Evolutionary conservation across 1,284 basidiomycete species (phyloP).

Genomic region (Puccinia hordei): DNA sequence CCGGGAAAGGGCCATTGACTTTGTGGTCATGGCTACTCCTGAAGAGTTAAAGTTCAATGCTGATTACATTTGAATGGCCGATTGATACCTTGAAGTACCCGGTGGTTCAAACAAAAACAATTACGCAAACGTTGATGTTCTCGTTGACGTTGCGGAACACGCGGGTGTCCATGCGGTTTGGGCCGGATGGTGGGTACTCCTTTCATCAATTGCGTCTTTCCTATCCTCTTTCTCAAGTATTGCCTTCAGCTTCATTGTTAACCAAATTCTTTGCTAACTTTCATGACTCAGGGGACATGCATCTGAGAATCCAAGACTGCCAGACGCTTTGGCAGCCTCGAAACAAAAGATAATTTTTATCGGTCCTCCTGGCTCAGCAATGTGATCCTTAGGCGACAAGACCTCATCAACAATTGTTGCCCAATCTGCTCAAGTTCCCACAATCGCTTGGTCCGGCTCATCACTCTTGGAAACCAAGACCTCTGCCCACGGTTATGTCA

Average conservation of each 20-base stretch:
- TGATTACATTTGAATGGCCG: slow-evolving; percentile 99
- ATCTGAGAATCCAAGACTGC: slow-evolving; percentile 97
- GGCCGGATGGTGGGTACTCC: slow-evolving; percentile 64
- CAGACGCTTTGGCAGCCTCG: slow-evolving; percentile 85
- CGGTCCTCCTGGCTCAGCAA: slow-evolving; percentile 94
- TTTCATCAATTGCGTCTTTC: neutral
- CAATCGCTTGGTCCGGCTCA: too few species aligned
- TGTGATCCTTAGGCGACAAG: too few species aligned
- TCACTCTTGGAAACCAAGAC: too few species aligned
- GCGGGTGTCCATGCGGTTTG: too few species aligned
- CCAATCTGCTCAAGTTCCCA: too few species aligned
- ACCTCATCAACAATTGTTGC: too few species aligned
- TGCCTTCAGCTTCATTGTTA: neutral
- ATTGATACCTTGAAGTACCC: too few species aligned
- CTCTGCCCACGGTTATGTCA: too few species aligned
- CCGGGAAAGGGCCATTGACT: slow-evolving; percentile 93
- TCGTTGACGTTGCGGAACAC: too few species aligned
- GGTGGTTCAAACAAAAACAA: too few species aligned
- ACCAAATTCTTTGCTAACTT: neutral
- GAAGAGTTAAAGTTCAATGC: slow-evolving; percentile 99
- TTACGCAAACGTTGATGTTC: too few species aligned
- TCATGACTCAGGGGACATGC: slow-evolving; percentile 74
- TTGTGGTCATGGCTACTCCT: slow-evolving; percentile 99
- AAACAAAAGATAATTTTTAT: slow-evolving; percentile 98
- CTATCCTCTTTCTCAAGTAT: neutral